Evolutionary conservation across 140 eudicot species (phyloP).

Genomic region (Senecio squalidus): DNA sequence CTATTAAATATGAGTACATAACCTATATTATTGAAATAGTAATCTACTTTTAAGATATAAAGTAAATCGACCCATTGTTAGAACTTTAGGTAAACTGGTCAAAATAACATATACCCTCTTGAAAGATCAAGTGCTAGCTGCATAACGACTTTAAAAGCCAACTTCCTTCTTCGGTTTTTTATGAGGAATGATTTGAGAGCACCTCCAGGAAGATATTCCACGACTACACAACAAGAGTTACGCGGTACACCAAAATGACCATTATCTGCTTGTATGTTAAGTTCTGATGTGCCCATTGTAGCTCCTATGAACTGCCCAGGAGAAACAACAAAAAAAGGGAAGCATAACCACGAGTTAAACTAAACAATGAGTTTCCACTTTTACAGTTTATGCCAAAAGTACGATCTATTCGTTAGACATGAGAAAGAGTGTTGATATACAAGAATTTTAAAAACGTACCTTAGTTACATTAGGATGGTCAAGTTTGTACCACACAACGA

Average conservation of each 20-base stretch:
- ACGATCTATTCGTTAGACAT: not conserved
- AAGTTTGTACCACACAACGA: slow-evolving; percentile 90
- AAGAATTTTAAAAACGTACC: slow-evolving; percentile 30
- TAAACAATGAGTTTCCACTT: not conserved
- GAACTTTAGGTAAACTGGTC: not conserved
- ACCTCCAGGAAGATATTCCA: slow-evolving; percentile 94
- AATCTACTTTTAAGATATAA: too few species aligned
- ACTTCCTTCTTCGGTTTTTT: slow-evolving; percentile 70
- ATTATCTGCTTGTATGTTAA: slow-evolving; percentile 66
- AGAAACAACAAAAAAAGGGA: not conserved
- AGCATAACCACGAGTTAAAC: not conserved
- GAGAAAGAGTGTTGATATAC: not conserved
- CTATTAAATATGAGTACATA: not conserved
- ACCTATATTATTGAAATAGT: not conserved
- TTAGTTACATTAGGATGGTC: slow-evolving; percentile 97
- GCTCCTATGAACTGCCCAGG: slow-evolving; percentile 85
- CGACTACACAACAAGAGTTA: slow-evolving; percentile 78
- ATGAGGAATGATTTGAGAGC: slow-evolving; percentile 79
- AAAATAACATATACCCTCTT: slow-evolving; percentile 52
- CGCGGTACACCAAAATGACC: slow-evolving; percentile 76
- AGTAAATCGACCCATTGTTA: not conserved
- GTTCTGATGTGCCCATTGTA: slow-evolving; percentile 76
- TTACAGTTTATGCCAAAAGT: not conserved
- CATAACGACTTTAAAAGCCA: slow-evolving; percentile 82
- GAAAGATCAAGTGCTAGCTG: slow-evolving; percentile 91